phyloP scores from a whole-genome alignment of 257 asterid genomes.

The Solanum tarapatanum region DNA sequence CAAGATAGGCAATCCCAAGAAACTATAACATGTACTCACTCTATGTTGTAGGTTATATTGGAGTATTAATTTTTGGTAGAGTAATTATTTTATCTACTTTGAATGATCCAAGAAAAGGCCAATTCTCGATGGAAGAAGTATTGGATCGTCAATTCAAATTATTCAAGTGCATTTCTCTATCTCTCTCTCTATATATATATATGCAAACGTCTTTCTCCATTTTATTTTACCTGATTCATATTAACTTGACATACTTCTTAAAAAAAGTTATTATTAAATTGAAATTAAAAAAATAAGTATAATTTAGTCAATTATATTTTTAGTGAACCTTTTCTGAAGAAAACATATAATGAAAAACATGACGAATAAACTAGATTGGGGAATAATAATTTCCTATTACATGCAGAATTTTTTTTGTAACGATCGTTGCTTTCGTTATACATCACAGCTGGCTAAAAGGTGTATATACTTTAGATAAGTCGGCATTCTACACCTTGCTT shows the following conservation, averaged over 20 bases:
- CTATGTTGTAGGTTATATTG: background rate
- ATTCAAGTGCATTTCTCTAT: background rate
- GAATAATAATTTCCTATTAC: background rate
- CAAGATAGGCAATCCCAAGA: constrained; percentile 6
- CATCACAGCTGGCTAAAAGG: background rate
- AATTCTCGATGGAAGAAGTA: background rate
- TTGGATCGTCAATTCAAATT: background rate
- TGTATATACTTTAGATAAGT: background rate
- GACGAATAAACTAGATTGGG: background rate
- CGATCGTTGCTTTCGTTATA: background rate
- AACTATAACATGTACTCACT: background rate
- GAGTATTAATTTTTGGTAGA: background rate
- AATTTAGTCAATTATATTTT: too few relatives aligned
- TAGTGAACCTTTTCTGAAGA: too few relatives aligned
- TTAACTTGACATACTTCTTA: background rate
- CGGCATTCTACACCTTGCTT: background rate
- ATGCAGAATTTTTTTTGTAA: background rate
- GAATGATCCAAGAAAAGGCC: background rate
- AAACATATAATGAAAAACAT: background rate
- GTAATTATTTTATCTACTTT: background rate
- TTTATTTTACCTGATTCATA: background rate
- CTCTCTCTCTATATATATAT: background rate
- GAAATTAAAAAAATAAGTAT: too few relatives aligned
- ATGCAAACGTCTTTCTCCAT: background rate
- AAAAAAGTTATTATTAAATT: too few relatives aligned